Conservation (phyloP, 192 early-diverging fungal genomes). For the Coemansia sp. region DNA sequence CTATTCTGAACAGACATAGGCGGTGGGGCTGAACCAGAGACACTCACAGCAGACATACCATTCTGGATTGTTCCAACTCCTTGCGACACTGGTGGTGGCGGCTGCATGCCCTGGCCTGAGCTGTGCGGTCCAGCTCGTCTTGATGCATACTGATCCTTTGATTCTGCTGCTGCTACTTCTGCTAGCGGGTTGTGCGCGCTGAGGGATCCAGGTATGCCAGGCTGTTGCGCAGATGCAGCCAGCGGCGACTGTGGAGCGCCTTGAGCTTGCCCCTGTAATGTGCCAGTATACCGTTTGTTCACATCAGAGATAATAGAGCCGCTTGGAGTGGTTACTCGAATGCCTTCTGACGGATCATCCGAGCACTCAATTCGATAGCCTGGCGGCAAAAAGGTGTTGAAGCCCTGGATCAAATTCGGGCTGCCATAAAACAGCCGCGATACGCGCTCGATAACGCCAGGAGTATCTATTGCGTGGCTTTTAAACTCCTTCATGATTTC, state of each 20-base stretch:
- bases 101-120: constrained; percentile 20
- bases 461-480: constrained; percentile 93
- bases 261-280: background rate
- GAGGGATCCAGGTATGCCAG: constrained; percentile 3
- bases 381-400: constrained; percentile 99
- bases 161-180: constrained; percentile 22
- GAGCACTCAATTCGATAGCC: constrained; percentile 95
- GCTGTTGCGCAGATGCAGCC: constrained; percentile 1
- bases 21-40: background rate
- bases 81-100: constrained; percentile 19
- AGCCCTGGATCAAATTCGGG: constrained; percentile 89
- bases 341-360: constrained; percentile 74
- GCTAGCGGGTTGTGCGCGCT: constrained; percentile 3
- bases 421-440: constrained; percentile 93
- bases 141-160: constrained; percentile 33
- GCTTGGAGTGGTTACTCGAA: constrained; percentile 88
- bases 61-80: background rate
- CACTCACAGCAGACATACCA: constrained; percentile 3
- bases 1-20: constrained; percentile 1
- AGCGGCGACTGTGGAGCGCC: constrained; percentile 23
- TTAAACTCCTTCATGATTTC: constrained; percentile 99
- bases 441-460: constrained; percentile 96
- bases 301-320: constrained; percentile 57
- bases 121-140: constrained; percentile 23
- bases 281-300: constrained; percentile 22